Evolutionary conservation across 1,284 basidiomycete genomes (phyloP).

Genomic region (Anthracocystis walkeri): DNA sequence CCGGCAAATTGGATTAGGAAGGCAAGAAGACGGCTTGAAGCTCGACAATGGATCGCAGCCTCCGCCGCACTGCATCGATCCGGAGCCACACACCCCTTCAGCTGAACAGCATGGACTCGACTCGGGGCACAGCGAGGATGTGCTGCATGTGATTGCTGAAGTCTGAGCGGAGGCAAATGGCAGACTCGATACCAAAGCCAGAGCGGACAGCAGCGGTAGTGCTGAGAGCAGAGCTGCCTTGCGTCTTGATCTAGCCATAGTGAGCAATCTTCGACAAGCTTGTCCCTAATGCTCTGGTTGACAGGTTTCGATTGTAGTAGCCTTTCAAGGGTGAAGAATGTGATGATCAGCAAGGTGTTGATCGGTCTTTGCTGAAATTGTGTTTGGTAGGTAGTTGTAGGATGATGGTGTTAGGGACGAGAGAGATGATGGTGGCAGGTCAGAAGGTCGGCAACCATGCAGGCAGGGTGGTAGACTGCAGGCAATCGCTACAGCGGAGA

Average conservation of each 20-base stretch:
- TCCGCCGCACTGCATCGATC: slow-evolving; percentile 60
- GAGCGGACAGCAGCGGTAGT: neutral
- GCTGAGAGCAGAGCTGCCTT: slow-evolving; percentile 5
- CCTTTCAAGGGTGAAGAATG: no score
- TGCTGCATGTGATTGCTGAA: slow-evolving; percentile 26
- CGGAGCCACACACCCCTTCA: slow-evolving; percentile 56
- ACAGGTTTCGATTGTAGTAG: no score
- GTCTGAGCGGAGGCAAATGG: slow-evolving; percentile 18
- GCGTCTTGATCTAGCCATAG: slow-evolving; percentile 6
- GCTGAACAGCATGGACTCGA: slow-evolving; percentile 59
- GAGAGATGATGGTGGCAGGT: neutral
- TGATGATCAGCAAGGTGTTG: neutral
- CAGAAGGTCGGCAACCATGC: no score
- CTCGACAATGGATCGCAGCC: slow-evolving; percentile 63
- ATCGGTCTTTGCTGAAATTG: neutral
- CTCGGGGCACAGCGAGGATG: slow-evolving; percentile 43
- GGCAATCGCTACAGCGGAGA: neutral
- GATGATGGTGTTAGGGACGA: neutral
- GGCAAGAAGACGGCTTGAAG: slow-evolving; percentile 53
- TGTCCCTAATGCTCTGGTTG: no score
- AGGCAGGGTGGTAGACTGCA: no score
- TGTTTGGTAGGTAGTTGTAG: neutral
- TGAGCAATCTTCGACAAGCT: neutral
- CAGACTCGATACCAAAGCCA: slow-evolving; percentile 9
- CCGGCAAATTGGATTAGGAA: slow-evolving; percentile 60